These are phyloP conservation scores for Pyrenopolyporus hunteri DNA, from an alignment of 495 filamentous ascomycete species.

Conservation along the genomic window DNA sequence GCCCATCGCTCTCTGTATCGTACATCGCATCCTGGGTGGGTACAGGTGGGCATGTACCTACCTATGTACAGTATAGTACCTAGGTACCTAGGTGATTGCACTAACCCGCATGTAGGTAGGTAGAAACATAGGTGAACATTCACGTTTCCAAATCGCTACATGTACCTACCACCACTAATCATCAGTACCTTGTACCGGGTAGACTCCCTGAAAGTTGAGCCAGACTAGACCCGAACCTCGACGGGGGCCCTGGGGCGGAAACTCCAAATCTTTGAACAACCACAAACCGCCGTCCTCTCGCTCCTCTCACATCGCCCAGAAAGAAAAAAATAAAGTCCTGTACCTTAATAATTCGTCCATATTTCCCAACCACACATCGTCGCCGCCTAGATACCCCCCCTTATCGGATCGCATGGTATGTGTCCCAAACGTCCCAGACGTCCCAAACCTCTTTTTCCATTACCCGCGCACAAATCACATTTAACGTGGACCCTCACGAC, in stretches of 20 bases:
- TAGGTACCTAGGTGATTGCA: not conserved
- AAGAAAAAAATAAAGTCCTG: not conserved
- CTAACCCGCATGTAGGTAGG: no score
- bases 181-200: not conserved
- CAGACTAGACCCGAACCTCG: slow-evolving; percentile 10
- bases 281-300: slow-evolving; percentile 5
- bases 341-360: slow-evolving; percentile 7
- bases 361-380: slow-evolving; percentile 32
- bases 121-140: not conserved
- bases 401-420: slow-evolving; percentile 35
- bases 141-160: not conserved
- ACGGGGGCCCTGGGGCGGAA: not conserved
- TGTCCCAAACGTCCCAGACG: not conserved
- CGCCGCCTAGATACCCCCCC: slow-evolving; percentile 1
- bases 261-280: slow-evolving; percentile 30
- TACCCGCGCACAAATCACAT: slow-evolving; percentile 28
- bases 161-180: not conserved
- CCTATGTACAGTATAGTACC: not conserved
- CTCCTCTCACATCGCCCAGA: slow-evolving; percentile 17
- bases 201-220: not conserved
- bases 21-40: no score
- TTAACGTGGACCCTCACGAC: slow-evolving; percentile 2
- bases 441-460: slow-evolving; percentile 6
- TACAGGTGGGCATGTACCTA: not conserved
- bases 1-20: no score